Base-by-base conservation (phyloP, 495 filamentous ascomycete species). In the Penicillium longicatenatum region DNA sequence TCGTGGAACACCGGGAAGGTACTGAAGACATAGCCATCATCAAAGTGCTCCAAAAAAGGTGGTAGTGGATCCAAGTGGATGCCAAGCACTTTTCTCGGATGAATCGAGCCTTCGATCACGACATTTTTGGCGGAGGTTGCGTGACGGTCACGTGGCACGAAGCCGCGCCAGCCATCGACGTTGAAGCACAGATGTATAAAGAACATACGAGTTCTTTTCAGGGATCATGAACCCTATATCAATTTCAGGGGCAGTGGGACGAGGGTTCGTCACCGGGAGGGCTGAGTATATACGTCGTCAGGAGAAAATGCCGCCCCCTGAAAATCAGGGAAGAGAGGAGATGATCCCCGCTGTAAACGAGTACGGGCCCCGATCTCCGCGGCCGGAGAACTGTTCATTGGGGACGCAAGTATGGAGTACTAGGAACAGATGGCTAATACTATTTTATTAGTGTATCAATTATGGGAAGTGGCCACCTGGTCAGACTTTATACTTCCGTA, bases 91-190 rank as follows among this genome's bases (percentile, higher is more conserved):
- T 26, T 26, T 26, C 26, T 26, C 26, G 26, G 26, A 26, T 26
- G 26, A 26, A 26, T 26, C 26, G 26, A 26, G 26, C 26, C 26
- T 26, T 26, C 10, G 12, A 69, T 61, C 64, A 67, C 67, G 67
- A 60, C 61, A 69, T 64, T 57, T 17, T 1, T 30, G 17, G 61
- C 45, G 64, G 67, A 61, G 64, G 64, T 69, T 51, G 57, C 67
- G 67, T 69, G 64, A 52, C 65, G 19, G 26, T 50, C 64, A 69
- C 64, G 61, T 66, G 63, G 47, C 12, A 20, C 9, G 6, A 24
- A 30, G 45, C 10, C 45, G 22, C 12, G 45, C 22, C 29, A 45
- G 31, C 31, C 12, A 35, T 35, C 12, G 31, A 35, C 31, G 26
- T 19, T 20, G 20, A 24, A 46, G 20, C 26, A 21, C 26, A 44